Evolutionary conservation across 2,329 filamentous ascomycete genomes (phyloP).

Genomic region (Clonostachys byssicola): DNA sequence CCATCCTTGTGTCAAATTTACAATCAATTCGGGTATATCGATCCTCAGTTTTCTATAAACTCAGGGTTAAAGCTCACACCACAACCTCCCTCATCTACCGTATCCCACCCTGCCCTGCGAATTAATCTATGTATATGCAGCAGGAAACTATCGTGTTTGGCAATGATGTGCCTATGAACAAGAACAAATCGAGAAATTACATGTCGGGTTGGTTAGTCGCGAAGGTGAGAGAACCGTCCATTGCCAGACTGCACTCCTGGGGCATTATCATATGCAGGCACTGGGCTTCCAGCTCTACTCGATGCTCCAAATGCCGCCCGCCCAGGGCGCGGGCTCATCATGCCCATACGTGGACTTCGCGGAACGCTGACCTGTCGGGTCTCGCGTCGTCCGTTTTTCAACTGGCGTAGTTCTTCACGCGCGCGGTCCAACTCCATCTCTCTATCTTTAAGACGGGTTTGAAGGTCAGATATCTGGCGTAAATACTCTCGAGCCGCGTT

Average conservation of each 20-base stretch:
- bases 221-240: not conserved
- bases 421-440: slow-evolving; percentile 43
- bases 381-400: slow-evolving; percentile 47
- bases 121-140: too few species aligned
- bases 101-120: too few species aligned
- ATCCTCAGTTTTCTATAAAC: too few species aligned
- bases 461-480: slow-evolving; percentile 34
- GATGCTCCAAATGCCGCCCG: slow-evolving; percentile 16
- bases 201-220: too few species aligned
- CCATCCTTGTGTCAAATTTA: not conserved
- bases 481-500: slow-evolving; percentile 24
- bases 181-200: too few species aligned
- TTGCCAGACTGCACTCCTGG: not conserved
- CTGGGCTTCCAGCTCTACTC: slow-evolving; percentile 48
- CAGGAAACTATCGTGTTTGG: too few species aligned
- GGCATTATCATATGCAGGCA: slow-evolving; percentile 10
- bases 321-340: slow-evolving; percentile 41
- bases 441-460: slow-evolving; percentile 38
- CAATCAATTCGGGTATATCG: too few species aligned
- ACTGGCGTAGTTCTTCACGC: slow-evolving; percentile 41
- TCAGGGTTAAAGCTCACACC: too few species aligned
- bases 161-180: too few species aligned
- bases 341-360: slow-evolving; percentile 48
- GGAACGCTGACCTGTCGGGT: slow-evolving; percentile 53
- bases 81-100: too few species aligned